A percentile compares a stretch with the other conserved stretches of the same genome.
These are phyloP conservation scores for Chaetothyriales sp. DNA, from an alignment of 2,329 filamentous ascomycete genomes.

Conservation along the genomic window DNA sequence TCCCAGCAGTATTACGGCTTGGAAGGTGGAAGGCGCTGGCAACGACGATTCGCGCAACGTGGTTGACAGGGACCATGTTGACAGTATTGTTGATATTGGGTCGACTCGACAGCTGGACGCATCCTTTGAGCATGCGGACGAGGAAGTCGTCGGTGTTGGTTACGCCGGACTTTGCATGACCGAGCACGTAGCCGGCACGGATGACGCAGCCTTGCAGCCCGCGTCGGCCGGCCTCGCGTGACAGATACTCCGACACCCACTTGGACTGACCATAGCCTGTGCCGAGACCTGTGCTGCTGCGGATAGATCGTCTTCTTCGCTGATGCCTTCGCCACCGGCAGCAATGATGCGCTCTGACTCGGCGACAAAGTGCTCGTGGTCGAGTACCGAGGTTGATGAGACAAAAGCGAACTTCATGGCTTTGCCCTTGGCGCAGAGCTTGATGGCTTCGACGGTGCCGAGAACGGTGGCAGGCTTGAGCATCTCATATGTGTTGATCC, in stretches of 20 bases:
- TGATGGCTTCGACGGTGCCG: conserved; percentile 63
- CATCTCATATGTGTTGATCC: conserved; percentile 64
- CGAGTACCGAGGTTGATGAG: conserved; percentile 67
- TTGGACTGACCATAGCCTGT: conserved; percentile 89
- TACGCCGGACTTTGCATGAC: conserved; percentile 55
- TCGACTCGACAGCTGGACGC: conserved; percentile 59
- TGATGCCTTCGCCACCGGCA: conserved; percentile 50
- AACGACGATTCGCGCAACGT: conserved; percentile 68
- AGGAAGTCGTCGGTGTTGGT: conserved; percentile 83
- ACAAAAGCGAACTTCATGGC: conserved; percentile 72
- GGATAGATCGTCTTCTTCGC: conserved; percentile 63
- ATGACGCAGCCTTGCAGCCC: conserved; percentile 65
- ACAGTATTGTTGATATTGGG: conserved; percentile 75
- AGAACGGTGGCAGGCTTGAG: conserved; percentile 64
- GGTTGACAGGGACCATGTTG: conserved; percentile 76
- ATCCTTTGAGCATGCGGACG: conserved; percentile 74
- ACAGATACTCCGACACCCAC: conserved; percentile 63
- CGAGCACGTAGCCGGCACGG: conserved; percentile 73
- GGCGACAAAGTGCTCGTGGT: conserved; percentile 66
- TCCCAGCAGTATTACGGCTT: conserved; percentile 7
- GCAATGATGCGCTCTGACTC: conserved; percentile 51
- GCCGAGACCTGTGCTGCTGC: conserved; percentile 60
- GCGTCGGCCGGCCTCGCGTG: conserved; percentile 62
- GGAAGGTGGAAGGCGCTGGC: conserved; percentile 54
- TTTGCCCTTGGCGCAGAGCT: conserved; percentile 62